Conservation (phyloP, 306 rosid genomes). For the Glycine soja region DNA sequence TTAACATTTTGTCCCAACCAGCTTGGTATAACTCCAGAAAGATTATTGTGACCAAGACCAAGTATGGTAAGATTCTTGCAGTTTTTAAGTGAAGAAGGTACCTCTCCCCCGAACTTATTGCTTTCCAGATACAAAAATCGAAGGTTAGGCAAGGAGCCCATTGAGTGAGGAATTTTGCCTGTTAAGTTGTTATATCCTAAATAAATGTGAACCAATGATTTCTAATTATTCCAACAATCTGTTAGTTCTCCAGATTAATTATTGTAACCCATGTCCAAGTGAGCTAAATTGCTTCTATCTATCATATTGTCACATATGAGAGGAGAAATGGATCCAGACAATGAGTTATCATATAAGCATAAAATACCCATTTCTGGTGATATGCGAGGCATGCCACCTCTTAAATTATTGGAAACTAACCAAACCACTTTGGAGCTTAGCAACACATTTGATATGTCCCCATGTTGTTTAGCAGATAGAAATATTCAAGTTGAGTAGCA, state of each 20-base stretch:
- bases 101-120: constrained; percentile 25
- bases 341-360: background rate
- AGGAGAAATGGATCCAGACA: constrained; percentile 49
- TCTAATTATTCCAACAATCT: no score
- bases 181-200: no score
- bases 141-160: background rate
- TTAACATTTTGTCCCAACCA: background rate
- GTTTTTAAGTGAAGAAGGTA: constrained; percentile 26
- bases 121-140: background rate
- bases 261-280: no score
- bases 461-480: background rate
- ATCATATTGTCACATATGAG: constrained; percentile 29
- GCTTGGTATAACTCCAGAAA: constrained; percentile 26
- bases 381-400: constrained; percentile 42
- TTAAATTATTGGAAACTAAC: background rate
- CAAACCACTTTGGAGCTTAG: background rate
- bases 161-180: no score
- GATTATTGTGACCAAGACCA: background rate
- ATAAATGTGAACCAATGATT: no score
- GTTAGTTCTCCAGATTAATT: no score
- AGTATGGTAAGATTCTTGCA: constrained; percentile 1
- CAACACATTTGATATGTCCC: constrained; percentile 17
- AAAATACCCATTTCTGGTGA: constrained; percentile 35
- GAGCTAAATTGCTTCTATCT: background rate
- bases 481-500: background rate